A percentile compares a stretch with the other conserved stretches of the same genome.
These are phyloP conservation scores for Candida tropicalis DNA, from an alignment of 1,139 yeast species.

Conservation along the genomic window DNA sequence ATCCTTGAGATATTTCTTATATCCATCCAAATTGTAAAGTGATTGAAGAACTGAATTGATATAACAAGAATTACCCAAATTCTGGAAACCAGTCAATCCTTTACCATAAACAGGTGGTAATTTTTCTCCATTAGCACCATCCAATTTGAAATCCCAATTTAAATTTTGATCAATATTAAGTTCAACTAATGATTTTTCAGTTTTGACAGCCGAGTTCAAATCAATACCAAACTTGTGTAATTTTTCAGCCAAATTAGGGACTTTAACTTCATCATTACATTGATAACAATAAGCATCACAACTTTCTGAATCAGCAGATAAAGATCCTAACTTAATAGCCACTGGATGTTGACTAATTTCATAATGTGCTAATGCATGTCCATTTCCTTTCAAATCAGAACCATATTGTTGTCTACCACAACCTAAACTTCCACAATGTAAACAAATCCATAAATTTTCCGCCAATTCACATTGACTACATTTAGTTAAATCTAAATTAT, in stretches of 20 bases:
- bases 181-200: conserved; percentile 87
- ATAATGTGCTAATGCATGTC: conserved; percentile 83
- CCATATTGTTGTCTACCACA: conserved; percentile 95
- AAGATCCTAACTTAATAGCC: conserved; percentile 89
- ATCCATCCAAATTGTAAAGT: conserved; percentile 43
- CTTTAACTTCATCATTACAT: conserved; percentile 87
- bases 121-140: conserved; percentile 68
- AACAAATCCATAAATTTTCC: conserved; percentile 85
- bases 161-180: conserved; percentile 89
- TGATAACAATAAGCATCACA: conserved; percentile 86
- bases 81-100: conserved; percentile 78
- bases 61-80: conserved; percentile 93
- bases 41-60: conserved; percentile 80
- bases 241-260: conserved; percentile 56
- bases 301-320: conserved; percentile 59
- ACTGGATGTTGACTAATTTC: conserved; percentile 63
- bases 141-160: conserved; percentile 90
- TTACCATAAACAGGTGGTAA: conserved; percentile 67
- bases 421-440: conserved; percentile 86
- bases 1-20: conserved; percentile 37
- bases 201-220: conserved; percentile 54
- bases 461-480: conserved; percentile 66
- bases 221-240: conserved; percentile 72
- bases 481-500: conserved; percentile 36
- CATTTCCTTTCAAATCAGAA: conserved; percentile 80